phyloP scores from a whole-genome alignment of 1,284 basidiomycete species.

The Rhodotorula sp. region DNA sequence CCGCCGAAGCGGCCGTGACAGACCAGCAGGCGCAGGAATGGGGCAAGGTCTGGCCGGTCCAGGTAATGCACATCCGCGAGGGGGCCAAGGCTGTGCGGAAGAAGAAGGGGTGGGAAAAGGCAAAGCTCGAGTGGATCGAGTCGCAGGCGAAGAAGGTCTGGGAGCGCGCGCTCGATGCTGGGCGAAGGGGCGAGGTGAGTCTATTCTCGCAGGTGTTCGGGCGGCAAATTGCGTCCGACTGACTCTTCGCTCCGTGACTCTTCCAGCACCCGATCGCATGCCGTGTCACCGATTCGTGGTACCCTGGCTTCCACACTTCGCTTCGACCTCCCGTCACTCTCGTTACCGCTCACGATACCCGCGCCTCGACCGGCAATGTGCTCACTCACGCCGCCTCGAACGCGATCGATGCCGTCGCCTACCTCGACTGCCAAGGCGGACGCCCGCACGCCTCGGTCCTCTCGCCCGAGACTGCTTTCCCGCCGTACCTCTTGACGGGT shows the following conservation, averaged over 20 bases:
- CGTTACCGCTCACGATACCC: slow-evolving; percentile 63
- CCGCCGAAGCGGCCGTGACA: slow-evolving; percentile 68
- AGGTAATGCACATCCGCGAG: slow-evolving; percentile 69
- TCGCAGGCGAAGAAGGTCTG: slow-evolving; percentile 68
- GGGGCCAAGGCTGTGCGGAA: slow-evolving; percentile 54
- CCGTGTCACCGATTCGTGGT: slow-evolving; percentile 65
- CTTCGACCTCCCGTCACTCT: slow-evolving; percentile 26
- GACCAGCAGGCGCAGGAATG: slow-evolving; percentile 60
- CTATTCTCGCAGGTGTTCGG: no score
- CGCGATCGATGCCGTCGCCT: slow-evolving; percentile 60
- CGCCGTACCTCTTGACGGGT: slow-evolving; percentile 73
- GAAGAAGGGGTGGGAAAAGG: slow-evolving; percentile 45
- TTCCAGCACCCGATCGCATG: slow-evolving; percentile 71
- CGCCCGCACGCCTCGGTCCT: slow-evolving; percentile 42
- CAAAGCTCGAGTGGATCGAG: slow-evolving; percentile 62
- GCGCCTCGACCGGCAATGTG: slow-evolving; percentile 65
- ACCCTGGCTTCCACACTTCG: slow-evolving; percentile 48
- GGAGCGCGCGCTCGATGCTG: slow-evolving; percentile 58
- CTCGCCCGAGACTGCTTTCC: slow-evolving; percentile 39
- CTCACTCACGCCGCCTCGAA: slow-evolving; percentile 79
- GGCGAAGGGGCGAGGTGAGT: slow-evolving; percentile 59
- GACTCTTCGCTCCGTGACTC: neutral
- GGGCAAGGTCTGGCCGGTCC: slow-evolving; percentile 68
- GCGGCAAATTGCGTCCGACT: neutral
- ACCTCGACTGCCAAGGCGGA: slow-evolving; percentile 44